phyloP scores from a whole-genome alignment of 2,329 filamentous ascomycete species.

The Apiospora aurea region DNA sequence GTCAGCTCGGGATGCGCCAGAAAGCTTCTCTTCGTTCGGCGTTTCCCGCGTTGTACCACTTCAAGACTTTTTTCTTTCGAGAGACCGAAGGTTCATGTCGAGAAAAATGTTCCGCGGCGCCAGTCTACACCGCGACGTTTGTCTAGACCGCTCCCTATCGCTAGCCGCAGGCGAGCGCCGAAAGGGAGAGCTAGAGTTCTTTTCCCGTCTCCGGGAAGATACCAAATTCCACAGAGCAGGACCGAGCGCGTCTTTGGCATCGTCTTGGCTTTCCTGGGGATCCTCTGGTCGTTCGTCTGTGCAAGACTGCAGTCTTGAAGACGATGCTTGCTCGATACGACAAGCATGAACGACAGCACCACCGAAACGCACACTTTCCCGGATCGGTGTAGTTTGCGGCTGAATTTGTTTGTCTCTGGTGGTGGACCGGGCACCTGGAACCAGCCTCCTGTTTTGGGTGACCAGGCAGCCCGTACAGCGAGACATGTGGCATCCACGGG shows the following conservation, averaged over 20 bases:
- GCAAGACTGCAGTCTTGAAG: background rate
- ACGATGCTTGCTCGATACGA: background rate
- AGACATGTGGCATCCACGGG: background rate
- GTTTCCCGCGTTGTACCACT: background rate
- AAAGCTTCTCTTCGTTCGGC: background rate
- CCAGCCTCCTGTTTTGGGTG: background rate
- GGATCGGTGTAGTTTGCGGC: background rate
- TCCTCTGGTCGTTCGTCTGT: background rate
- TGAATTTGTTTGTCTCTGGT: constrained; percentile 3
- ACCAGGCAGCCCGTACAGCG: background rate
- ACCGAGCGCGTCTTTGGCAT: background rate
- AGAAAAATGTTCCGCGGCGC: background rate
- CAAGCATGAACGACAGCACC: background rate
- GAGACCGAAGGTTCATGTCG: background rate
- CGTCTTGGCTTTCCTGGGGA: background rate
- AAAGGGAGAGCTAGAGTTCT: background rate
- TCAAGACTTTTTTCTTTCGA: background rate
- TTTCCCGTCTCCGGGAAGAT: background rate
- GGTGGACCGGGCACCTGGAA: background rate
- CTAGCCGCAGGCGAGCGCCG: background rate
- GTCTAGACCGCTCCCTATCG: background rate
- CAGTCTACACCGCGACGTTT: background rate
- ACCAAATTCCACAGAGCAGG: background rate
- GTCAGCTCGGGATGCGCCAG: constrained; percentile 11
- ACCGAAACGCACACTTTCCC: background rate